Evolutionary conservation across 75 land plant species (phyloP), one percentile per base, ranked within the genome.

Genomic region (Pinus taeda): DNA sequence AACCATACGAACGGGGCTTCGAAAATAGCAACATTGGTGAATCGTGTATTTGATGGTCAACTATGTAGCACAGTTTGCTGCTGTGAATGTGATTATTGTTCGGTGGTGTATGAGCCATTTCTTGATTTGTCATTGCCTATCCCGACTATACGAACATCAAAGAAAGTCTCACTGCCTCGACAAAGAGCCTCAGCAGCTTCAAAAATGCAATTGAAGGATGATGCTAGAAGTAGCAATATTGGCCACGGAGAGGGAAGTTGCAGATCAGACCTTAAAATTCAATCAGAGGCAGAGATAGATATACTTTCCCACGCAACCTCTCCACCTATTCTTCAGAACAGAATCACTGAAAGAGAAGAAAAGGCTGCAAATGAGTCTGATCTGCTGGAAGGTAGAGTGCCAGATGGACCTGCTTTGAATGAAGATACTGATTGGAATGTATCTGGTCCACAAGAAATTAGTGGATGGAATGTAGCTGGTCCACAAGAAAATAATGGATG

Each of bases 61-160:
- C 78, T 92, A n/a, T 88, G 95, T 21, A 97, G 98, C 76, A 89
- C 93, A 11, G 89, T 97, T 26, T 78, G 86, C 67, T 97, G 95
- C 70, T 61, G 82, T 53, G 90, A 89, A 74, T 94, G 99, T 83
- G 95, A 92, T 37, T 85, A 90, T 76, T 86, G 90, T 26, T 92
- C 98, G 20, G 79, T 86, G 3, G 91, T 91, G 15, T 89, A 85
- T 73, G 99, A 97, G 59, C 98, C 95, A 15, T 92, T 92, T 81
- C 79, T 94, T 42, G 99, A 97, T 79, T 81, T 97, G 33, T 94
- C 95, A 12, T 78, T 97, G 78, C 93, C 95, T 42, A 91, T 97
- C 29, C 95, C 98, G 57, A 82, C 87, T 5, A 88, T 85, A 78
- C 88, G 85, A 65, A 69, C 24, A 42, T 13, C 49, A 39, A 45